These are phyloP conservation scores for Teunomyces pallodes DNA, from an alignment of 805 yeast genomes.

Conservation along the genomic window DNA sequence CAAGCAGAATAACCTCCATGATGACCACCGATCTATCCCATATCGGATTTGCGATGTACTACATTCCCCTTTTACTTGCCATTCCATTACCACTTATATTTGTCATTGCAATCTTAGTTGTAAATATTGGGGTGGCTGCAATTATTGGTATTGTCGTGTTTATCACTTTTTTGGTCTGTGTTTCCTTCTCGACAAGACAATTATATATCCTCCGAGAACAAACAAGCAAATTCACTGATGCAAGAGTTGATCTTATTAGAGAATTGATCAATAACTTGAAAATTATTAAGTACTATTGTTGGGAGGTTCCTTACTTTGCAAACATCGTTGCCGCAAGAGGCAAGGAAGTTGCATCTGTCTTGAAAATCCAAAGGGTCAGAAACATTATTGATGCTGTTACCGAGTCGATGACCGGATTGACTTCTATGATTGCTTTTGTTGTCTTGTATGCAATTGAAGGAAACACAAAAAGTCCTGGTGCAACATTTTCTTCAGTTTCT, in stretches of 20 bases:
- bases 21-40: constrained; percentile 16
- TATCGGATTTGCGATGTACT: constrained; percentile 12
- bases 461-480: constrained; percentile 6
- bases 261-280: constrained; percentile 16
- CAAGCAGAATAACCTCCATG: constrained; percentile 13
- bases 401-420: constrained; percentile 8
- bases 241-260: constrained; percentile 11
- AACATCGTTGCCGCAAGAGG: constrained; percentile 9
- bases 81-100: constrained; percentile 12
- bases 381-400: constrained; percentile 11
- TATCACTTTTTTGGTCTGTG: constrained; percentile 8
- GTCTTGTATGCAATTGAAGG: constrained; percentile 12
- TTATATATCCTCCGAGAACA: constrained; percentile 9
- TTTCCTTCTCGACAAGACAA: constrained; percentile 5
- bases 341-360: constrained; percentile 10
- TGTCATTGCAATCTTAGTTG: constrained; percentile 13
- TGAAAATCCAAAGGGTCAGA: constrained; percentile 13
- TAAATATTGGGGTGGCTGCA: constrained; percentile 16
- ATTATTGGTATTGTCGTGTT: constrained; percentile 15
- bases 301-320: constrained; percentile 17
- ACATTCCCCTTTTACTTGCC: constrained; percentile 8
- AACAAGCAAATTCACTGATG: constrained; percentile 12
- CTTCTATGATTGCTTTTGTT: constrained; percentile 18
- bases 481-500: constrained; percentile 16
- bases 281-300: constrained; percentile 18